These are phyloP conservation scores for Aspergillus aculeatinus DNA, from an alignment of 2,329 filamentous ascomycete genomes.

Conservation along the genomic window DNA sequence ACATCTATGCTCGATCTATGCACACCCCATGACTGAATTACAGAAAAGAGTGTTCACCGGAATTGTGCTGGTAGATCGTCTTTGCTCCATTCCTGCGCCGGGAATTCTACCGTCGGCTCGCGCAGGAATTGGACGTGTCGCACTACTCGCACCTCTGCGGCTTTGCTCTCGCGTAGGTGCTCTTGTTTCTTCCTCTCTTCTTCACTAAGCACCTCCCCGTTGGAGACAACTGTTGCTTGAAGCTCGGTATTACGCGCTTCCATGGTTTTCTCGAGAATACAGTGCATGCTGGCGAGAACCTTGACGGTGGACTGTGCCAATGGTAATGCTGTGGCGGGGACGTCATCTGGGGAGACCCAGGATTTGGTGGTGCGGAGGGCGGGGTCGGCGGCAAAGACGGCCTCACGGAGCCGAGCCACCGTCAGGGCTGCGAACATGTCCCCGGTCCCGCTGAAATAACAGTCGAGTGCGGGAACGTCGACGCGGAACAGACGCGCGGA, in stretches of 20 bases:
- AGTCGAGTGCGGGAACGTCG: conserved; percentile 80
- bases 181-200: conserved; percentile 54
- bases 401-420: conserved; percentile 83
- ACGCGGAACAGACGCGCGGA: conserved; percentile 83
- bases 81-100: conserved; percentile 48
- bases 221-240: conserved; percentile 31
- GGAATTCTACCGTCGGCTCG: conserved; percentile 64
- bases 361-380: conserved; percentile 55
- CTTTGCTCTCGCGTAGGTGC: conserved; percentile 72
- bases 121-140: conserved; percentile 69
- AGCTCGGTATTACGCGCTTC: conserved; percentile 66
- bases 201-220: conserved; percentile 39
- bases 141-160: conserved; percentile 83
- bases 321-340: conserved; percentile 69
- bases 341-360: conserved; percentile 76
- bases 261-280: conserved; percentile 69
- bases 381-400: conserved; percentile 54
- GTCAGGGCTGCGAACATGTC: conserved; percentile 98
- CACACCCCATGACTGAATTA: neutral
- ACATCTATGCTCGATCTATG: neutral
- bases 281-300: conserved; percentile 90
- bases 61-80: conserved; percentile 27
- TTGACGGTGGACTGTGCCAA: conserved; percentile 80
- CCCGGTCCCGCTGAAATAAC: conserved; percentile 94
- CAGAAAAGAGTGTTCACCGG: conserved; percentile 14